These are phyloP conservation scores for Colletotrichum simmondsii DNA, from an alignment of 2,329 filamentous ascomycete species.

Conservation along the genomic window DNA sequence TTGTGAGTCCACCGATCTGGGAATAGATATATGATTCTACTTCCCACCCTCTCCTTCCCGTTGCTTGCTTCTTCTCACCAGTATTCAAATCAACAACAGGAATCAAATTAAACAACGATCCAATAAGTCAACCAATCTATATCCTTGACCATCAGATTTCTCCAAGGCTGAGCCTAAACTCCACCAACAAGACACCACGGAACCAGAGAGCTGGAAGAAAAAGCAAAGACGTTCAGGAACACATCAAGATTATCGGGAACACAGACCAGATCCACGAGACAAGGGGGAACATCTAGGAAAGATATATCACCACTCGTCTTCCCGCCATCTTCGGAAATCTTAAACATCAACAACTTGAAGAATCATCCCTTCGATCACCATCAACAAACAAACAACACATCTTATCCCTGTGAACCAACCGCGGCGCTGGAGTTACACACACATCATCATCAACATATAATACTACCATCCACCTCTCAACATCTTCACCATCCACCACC, in stretches of 20 bases:
- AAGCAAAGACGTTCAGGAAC: conserved; percentile 4
- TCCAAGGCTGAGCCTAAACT: conserved; percentile 3
- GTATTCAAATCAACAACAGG: neutral
- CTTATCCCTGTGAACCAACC: conserved; percentile 3
- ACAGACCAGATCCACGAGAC: neutral
- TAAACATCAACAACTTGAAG: neutral
- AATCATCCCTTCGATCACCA: neutral
- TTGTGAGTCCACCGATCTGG: conserved; percentile 11
- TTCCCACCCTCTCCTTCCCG: neutral
- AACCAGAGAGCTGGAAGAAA: conserved; percentile 29
- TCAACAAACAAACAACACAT: neutral
- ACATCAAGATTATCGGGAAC: neutral
- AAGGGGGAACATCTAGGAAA: conserved; percentile 13
- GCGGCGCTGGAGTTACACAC: neutral
- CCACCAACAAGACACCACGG: neutral
- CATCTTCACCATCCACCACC: neutral
- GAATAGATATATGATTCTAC: conserved; percentile 30
- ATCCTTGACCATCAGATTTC: neutral
- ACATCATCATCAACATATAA: conserved; percentile 6
- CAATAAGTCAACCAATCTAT: neutral
- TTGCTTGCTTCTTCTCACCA: conserved; percentile 1
- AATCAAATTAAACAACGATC: neutral
- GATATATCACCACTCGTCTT: conserved; percentile 3
- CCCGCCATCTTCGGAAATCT: neutral
- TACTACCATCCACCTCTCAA: neutral